Evolutionary conservation across 805 yeast genomes (phyloP).

Genomic region (Nakazawaea ambrosiae): DNA sequence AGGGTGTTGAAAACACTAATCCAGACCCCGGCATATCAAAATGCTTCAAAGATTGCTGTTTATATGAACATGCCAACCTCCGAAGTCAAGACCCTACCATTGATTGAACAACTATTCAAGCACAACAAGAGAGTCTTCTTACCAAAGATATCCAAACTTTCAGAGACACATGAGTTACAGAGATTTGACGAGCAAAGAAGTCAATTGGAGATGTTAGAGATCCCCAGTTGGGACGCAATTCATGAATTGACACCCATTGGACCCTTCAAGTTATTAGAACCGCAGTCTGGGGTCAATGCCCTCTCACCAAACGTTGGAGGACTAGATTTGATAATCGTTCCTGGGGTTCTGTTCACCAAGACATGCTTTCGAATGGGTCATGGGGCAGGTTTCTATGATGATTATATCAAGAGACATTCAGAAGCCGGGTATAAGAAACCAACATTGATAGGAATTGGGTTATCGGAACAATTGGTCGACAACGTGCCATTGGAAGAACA

Average conservation of each 20-base stretch:
- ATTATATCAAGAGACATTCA: slow-evolving; percentile 47
- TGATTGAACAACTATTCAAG: slow-evolving; percentile 47
- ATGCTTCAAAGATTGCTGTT: slow-evolving; percentile 48
- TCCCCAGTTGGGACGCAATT: slow-evolving; percentile 37
- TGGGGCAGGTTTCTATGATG: slow-evolving; percentile 92
- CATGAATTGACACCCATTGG: slow-evolving; percentile 55
- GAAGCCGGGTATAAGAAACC: slow-evolving; percentile 30
- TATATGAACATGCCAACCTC: slow-evolving; percentile 71
- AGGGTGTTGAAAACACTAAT: not conserved
- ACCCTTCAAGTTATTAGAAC: slow-evolving; percentile 61
- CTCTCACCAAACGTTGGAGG: slow-evolving; percentile 22
- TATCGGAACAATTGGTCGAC: slow-evolving; percentile 53
- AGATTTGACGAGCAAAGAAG: slow-evolving; percentile 26
- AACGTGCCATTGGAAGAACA: slow-evolving; percentile 53
- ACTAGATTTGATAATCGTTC: slow-evolving; percentile 70
- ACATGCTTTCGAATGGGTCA: slow-evolving; percentile 63
- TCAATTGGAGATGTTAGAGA: slow-evolving; percentile 50
- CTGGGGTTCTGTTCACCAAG: slow-evolving; percentile 75
- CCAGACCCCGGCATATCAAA: slow-evolving; percentile 27
- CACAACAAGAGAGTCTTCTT: slow-evolving; percentile 46
- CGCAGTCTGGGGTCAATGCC: slow-evolving; percentile 27
- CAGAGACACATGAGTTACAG: slow-evolving; percentile 21
- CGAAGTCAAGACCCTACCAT: slow-evolving; percentile 55
- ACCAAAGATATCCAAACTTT: slow-evolving; percentile 35
- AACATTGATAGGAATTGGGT: slow-evolving; percentile 53